A percentile compares a stretch with the other conserved stretches of the same genome.
Evolutionary conservation across 2,329 filamentous ascomycete species (phyloP).

Genomic region (Didymella pomorum): DNA sequence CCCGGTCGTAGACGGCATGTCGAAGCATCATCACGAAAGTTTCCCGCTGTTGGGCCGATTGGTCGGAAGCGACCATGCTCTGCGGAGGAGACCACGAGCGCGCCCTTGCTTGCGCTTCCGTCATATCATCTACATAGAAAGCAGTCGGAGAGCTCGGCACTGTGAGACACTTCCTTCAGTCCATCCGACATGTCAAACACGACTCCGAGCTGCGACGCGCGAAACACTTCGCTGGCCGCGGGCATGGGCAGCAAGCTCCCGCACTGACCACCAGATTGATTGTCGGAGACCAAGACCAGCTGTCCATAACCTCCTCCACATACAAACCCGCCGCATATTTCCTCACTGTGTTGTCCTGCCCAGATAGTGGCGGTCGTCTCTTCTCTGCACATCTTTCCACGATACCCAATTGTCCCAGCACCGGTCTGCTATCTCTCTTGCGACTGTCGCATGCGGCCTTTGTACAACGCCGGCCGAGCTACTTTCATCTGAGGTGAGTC

Average conservation of each 20-base stretch:
- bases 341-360: constrained; percentile 24
- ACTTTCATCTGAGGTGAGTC: too few species aligned
- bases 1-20: background rate
- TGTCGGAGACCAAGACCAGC: constrained; percentile 38
- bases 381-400: constrained; percentile 29
- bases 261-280: constrained; percentile 45
- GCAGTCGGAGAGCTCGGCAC: background rate
- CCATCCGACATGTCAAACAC: background rate
- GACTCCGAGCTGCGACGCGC: constrained; percentile 1
- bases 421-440: constrained; percentile 6
- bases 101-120: constrained; percentile 9
- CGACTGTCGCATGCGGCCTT: constrained; percentile 16
- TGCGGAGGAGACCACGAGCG: background rate
- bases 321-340: constrained; percentile 18
- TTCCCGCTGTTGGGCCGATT: constrained; percentile 36
- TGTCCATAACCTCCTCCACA: constrained; percentile 44
- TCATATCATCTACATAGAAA: too few species aligned
- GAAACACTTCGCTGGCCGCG: constrained; percentile 9
- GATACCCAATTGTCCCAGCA: constrained; percentile 39
- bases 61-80: background rate
- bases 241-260: constrained; percentile 20
- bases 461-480: too few species aligned
- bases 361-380: constrained; percentile 31
- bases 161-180: background rate
- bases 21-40: constrained; percentile 35